Evolutionary conservation across 2,329 filamentous ascomycete genomes (phyloP), one percentile per base, ranked within the genome.

Genomic region (Parastagonospora avenae): DNA sequence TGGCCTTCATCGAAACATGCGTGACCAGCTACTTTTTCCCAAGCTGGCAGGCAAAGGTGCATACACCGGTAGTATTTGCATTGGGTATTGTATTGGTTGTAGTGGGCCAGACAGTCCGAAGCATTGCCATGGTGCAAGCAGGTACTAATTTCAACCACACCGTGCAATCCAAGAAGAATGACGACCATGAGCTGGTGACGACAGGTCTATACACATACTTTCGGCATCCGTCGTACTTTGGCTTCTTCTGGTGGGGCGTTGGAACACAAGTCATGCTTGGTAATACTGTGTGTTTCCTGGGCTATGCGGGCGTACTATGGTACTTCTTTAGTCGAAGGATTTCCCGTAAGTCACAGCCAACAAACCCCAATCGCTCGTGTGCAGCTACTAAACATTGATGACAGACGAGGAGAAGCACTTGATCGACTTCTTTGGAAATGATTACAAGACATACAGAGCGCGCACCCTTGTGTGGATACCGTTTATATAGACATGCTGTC

Each of bases 161-260:
- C 30, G 86, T 97, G 8, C 91, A 94, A 74, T 85, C 76, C 38
- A 74, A 83, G 57, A 84, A 80, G 55, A 88, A 86, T 65, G 82
- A 85, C 4, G 85, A 84, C 1, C 94, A 99, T 73, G 80, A 80
- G 40, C 82, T 99, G n/a, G 90, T 99, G 2, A 96, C 89, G 0
- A 79, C 79, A 27, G 94, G 94, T 0, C 77, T 97, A 30, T 99
- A 97, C 73, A 77, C 79, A 7, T 73, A 82, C 38, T 77, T 95
- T 45, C 80, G 94, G 19, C 94, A 99, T 74, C 94, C 94, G 10
- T 89, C 89, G 52, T 99, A 99, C 76, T 97, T 97, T 77, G 94
- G 93, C 3, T 99, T 97, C 78, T 99, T 96, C 75, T 97, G 92
- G 86, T 99, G 93, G 93, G 91, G 90, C 0, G 68, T 97, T n/a